A percentile compares a stretch with the other conserved stretches of the same genome.
Conservation (phyloP, 208 protist species). For the Balamuthia mandrillaris region DNA sequence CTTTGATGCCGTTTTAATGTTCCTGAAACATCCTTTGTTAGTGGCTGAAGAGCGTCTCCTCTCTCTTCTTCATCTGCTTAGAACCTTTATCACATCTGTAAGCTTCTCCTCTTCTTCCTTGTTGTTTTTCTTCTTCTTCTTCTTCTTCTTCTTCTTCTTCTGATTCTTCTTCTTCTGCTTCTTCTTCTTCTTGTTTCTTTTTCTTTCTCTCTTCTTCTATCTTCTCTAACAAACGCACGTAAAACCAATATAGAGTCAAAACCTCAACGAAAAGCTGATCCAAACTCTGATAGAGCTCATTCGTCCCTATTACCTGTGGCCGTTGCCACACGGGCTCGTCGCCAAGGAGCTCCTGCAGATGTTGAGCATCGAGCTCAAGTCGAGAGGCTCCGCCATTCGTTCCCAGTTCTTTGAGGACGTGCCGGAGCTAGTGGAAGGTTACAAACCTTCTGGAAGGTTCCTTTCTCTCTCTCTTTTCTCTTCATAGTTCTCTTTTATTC, state of each 20-base stretch:
- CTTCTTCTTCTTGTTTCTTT: neutral
- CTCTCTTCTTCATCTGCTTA: neutral
- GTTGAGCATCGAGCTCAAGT: slow-evolving; percentile 1
- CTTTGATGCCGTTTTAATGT: neutral
- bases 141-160: neutral
- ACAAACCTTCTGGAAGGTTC: neutral
- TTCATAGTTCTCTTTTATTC: neutral
- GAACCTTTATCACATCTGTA: neutral
- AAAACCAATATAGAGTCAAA: neutral
- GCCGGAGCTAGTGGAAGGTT: neutral
- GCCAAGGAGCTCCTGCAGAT: slow-evolving; percentile 15
- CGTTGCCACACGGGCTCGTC: neutral
- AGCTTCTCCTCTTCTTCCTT: too few species aligned
- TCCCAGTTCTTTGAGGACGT: neutral
- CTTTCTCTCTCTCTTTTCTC: neutral
- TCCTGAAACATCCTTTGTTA: neutral
- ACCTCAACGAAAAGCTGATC: neutral
- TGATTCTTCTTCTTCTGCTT: neutral
- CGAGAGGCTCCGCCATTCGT: neutral
- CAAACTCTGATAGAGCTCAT: neutral
- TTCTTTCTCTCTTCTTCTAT: too few species aligned
- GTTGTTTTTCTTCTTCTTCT: too few species aligned
- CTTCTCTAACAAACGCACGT: too few species aligned
- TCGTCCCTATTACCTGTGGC: slow-evolving; percentile 19
- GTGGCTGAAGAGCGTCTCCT: neutral